Evolutionary conservation across 495 filamentous ascomycete genomes (phyloP).

Genomic region (Filosporella fistucella): DNA sequence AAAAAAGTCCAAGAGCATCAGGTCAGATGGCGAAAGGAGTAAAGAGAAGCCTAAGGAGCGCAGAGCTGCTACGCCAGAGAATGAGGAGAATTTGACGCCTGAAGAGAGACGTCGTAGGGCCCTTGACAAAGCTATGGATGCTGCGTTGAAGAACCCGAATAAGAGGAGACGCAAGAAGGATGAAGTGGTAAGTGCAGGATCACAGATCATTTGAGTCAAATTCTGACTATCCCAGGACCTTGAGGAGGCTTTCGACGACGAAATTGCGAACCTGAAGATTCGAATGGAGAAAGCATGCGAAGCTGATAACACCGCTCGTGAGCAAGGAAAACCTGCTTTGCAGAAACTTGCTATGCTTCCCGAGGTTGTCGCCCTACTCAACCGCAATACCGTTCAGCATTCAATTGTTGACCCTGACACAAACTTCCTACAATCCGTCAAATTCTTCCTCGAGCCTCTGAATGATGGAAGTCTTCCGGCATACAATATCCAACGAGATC

Average conservation of each 20-base stretch:
- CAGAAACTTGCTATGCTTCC: slow-evolving; percentile 94
- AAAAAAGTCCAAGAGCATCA: slow-evolving; percentile 36
- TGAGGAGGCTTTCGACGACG: slow-evolving; percentile 80
- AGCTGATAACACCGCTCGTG: slow-evolving; percentile 75
- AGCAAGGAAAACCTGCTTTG: slow-evolving; percentile 71
- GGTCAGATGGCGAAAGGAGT: slow-evolving; percentile 31
- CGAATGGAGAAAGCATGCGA: slow-evolving; percentile 91
- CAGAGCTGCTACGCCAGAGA: slow-evolving; percentile 46
- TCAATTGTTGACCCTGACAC: slow-evolving; percentile 87
- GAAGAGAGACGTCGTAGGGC: slow-evolving; percentile 73
- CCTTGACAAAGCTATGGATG: slow-evolving; percentile 82
- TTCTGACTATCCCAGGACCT: slow-evolving; percentile 60
- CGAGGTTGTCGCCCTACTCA: slow-evolving; percentile 82
- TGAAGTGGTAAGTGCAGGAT: slow-evolving; percentile 63
- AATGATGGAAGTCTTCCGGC: slow-evolving; percentile 89
- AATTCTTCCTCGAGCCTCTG: slow-evolving; percentile 95
- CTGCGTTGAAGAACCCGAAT: slow-evolving; percentile 75
- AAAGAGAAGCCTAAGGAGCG: slow-evolving; percentile 40
- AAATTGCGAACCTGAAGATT: slow-evolving; percentile 81
- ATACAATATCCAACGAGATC: slow-evolving; percentile 93
- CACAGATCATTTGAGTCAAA: background rate
- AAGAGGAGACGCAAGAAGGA: slow-evolving; percentile 81
- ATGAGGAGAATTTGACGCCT: slow-evolving; percentile 60
- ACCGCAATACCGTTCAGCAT: slow-evolving; percentile 78
- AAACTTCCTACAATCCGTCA: slow-evolving; percentile 89